phyloP scores from a whole-genome alignment of 2,329 filamentous ascomycete genomes.

The Colletotrichum tamarilloi region DNA sequence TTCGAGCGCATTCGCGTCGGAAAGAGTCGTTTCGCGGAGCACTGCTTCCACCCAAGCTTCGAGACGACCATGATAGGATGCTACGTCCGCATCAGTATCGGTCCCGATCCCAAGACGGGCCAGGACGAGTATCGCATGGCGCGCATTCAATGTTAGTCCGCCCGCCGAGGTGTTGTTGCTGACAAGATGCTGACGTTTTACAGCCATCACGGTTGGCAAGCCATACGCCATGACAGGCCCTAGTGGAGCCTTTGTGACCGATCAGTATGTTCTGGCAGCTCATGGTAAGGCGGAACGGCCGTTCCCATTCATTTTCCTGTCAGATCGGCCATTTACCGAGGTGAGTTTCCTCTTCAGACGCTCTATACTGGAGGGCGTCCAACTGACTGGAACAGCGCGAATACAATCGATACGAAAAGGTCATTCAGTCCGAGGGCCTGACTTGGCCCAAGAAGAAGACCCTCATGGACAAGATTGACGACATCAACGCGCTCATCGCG shows the following conservation, averaged over 20 bases:
- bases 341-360: conserved; percentile 55
- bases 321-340: conserved; percentile 86
- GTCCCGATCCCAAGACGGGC: conserved; percentile 77
- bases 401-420: conserved; percentile 82
- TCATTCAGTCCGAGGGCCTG: conserved; percentile 77
- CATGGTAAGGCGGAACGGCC: conserved; percentile 87
- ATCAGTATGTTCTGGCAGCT: conserved; percentile 84
- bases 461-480: conserved; percentile 78
- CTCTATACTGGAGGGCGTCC: conserved; percentile 7
- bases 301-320: conserved; percentile 92
- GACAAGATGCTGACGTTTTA: conserved; percentile 40
- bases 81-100: conserved; percentile 87
- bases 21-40: conserved; percentile 85
- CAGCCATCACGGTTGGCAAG: conserved; percentile 81
- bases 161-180: background rate
- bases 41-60: conserved; percentile 94
- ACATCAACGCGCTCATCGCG: conserved; percentile 83
- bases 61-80: conserved; percentile 84
- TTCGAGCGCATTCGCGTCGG: conserved; percentile 87
- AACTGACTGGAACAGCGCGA: conserved; percentile 66
- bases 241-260: conserved; percentile 82
- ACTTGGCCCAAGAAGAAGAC: conserved; percentile 78
- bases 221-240: conserved; percentile 87
- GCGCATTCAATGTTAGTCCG: conserved; percentile 78
- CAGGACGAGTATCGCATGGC: conserved; percentile 88